Evolutionary conservation across 1,284 basidiomycete genomes (phyloP).

Genomic region (Sanghuangporus weigelae): DNA sequence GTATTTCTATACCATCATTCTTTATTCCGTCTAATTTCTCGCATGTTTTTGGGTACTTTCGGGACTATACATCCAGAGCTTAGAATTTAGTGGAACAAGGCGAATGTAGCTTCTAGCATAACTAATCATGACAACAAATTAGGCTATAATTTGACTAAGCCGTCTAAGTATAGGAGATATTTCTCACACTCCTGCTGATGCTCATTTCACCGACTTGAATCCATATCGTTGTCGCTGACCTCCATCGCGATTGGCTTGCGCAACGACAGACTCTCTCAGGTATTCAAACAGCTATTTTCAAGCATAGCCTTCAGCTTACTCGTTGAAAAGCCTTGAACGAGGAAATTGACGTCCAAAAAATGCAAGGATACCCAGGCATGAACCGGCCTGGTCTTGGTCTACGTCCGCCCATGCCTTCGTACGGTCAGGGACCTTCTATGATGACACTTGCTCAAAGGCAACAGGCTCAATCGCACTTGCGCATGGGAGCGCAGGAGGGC

Average conservation of each 20-base stretch:
- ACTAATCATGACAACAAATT: background rate
- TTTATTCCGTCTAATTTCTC: background rate
- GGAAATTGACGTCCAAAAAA: background rate
- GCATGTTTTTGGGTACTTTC: background rate
- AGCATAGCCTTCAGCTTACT: background rate
- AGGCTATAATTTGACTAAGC: background rate
- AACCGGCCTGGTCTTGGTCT: conserved; percentile 81
- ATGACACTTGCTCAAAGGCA: conserved; percentile 81
- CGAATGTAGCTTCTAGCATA: background rate
- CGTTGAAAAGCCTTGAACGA: background rate
- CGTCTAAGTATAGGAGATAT: background rate
- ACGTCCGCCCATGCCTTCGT: conserved; percentile 77
- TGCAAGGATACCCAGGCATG: conserved; percentile 16
- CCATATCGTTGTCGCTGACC: background rate
- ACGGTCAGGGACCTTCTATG: conserved; percentile 83
- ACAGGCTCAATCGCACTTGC: conserved; percentile 52
- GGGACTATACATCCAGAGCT: background rate
- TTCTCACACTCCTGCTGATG: background rate
- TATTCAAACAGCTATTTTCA: background rate
- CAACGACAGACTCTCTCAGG: background rate
- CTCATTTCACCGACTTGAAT: background rate
- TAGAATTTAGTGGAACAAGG: background rate
- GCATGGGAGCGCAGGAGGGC: conserved; percentile 39
- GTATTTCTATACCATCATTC: background rate
- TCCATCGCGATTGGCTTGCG: background rate